Percentiles rank a stretch among this genome's conserved stretches.
phyloP scores from a whole-genome alignment of 352 stramenopile species.

The Pythium insidiosum region DNA sequence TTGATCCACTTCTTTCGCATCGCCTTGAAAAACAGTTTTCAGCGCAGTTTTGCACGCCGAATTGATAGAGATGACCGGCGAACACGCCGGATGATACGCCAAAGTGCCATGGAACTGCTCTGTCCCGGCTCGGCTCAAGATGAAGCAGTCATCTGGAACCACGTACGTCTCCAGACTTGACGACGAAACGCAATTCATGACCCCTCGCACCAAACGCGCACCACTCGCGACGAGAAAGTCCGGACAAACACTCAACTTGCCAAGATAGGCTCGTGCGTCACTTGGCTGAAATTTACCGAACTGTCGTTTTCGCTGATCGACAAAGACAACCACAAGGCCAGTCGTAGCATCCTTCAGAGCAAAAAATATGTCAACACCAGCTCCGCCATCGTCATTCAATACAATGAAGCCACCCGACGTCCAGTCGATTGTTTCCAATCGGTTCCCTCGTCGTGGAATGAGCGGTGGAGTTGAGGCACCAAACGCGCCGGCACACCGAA shows the following conservation, averaged over 20 bases:
- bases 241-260: slow-evolving; percentile 5
- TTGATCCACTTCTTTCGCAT: slow-evolving; percentile 4
- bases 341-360: slow-evolving; percentile 15
- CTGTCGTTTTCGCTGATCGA: slow-evolving; percentile 4
- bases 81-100: slow-evolving; percentile 20
- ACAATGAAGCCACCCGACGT: slow-evolving; percentile 11
- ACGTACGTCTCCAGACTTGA: slow-evolving; percentile 2
- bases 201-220: slow-evolving; percentile 8
- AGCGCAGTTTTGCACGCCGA: slow-evolving; percentile 11
- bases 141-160: slow-evolving; percentile 4
- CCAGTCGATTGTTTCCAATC: slow-evolving; percentile 12
- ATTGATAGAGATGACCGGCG: slow-evolving; percentile 14
- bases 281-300: slow-evolving; percentile 5
- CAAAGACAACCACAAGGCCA: slow-evolving; percentile 1
- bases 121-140: slow-evolving; percentile 13
- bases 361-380: slow-evolving; percentile 23
- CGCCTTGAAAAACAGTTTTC: slow-evolving; percentile 10
- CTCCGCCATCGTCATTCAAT: slow-evolving; percentile 12
- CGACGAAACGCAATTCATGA: slow-evolving; percentile 18
- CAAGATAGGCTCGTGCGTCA: slow-evolving; percentile 1
- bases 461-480: slow-evolving; percentile 1
- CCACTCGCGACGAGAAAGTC: slow-evolving; percentile 5
- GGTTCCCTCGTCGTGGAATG: slow-evolving; percentile 3
- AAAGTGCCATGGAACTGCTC: slow-evolving; percentile 18
- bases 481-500: slow-evolving; percentile 2